Percentiles rank a stretch among this genome's conserved stretches.
These are phyloP conservation scores for Neonectria coccinea DNA, from an alignment of 2,329 filamentous ascomycete species.

Conservation along the genomic window DNA sequence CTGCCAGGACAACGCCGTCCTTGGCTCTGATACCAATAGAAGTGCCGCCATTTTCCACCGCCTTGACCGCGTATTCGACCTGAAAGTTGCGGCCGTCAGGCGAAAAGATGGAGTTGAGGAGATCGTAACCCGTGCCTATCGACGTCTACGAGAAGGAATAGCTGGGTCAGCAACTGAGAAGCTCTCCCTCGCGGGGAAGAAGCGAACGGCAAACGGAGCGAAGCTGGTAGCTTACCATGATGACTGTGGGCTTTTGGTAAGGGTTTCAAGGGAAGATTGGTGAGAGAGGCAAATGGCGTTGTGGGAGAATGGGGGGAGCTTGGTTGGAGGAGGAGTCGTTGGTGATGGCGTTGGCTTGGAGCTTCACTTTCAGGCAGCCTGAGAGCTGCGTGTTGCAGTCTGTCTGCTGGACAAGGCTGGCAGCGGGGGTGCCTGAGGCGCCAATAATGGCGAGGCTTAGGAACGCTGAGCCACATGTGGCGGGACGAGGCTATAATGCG, in stretches of 20 bases:
- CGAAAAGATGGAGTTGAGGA: slow-evolving; percentile 99
- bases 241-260: slow-evolving; percentile 39
- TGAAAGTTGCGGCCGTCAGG: slow-evolving; percentile 99
- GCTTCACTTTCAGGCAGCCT: slow-evolving; percentile 57
- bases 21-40: slow-evolving; percentile 97
- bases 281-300: slow-evolving; percentile 15
- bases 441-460: slow-evolving; percentile 27
- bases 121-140: slow-evolving; percentile 99
- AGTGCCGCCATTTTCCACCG: slow-evolving; percentile 97
- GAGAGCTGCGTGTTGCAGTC: slow-evolving; percentile 56
- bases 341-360: slow-evolving; percentile 48
- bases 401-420: slow-evolving; percentile 44
- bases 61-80: slow-evolving; percentile 98
- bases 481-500: slow-evolving; percentile 26
- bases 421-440: slow-evolving; percentile 48
- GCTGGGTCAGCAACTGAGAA: slow-evolving; percentile 41
- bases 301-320: slow-evolving; percentile 27
- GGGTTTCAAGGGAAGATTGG: slow-evolving; percentile 12
- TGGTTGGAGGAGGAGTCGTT: slow-evolving; percentile 39
- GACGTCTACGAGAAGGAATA: slow-evolving; percentile 77
- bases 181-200: slow-evolving; percentile 40
- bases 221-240: slow-evolving; percentile 48
- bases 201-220: slow-evolving; percentile 25
- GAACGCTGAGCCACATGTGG: slow-evolving; percentile 19
- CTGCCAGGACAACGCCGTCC: slow-evolving; percentile 93